These are phyloP conservation scores for Amaranthus palmeri DNA, from an alignment of 148 eudicot species.

Conservation along the genomic window DNA sequence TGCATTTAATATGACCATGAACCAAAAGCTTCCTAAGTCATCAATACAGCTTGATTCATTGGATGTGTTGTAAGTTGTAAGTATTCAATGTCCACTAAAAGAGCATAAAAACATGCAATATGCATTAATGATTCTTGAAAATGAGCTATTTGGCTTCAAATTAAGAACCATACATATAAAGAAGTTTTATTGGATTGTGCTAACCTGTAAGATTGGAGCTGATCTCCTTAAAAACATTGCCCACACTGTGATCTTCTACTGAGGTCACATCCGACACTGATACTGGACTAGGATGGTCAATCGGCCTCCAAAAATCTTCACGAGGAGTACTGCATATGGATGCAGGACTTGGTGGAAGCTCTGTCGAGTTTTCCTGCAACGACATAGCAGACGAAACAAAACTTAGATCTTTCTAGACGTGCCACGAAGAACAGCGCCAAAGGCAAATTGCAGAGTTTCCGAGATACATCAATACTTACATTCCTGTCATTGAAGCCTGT, in stretches of 20 bases:
- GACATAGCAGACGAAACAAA: slow-evolving; percentile 15
- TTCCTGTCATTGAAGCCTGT: slow-evolving; percentile 44
- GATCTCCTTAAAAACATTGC: slow-evolving; percentile 66
- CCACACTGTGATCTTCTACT: slow-evolving; percentile 54
- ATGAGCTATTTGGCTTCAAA: background rate
- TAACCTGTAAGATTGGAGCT: slow-evolving; percentile 82
- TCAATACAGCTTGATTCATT: background rate
- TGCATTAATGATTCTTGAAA: background rate
- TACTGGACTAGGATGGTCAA: slow-evolving; percentile 54
- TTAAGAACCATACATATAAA: background rate
- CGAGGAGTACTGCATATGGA: slow-evolving; percentile 72
- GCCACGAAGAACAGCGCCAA: background rate
- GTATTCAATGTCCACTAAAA: background rate
- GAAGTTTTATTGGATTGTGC: background rate
- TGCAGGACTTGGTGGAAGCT: slow-evolving; percentile 99
- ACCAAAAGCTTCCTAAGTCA: background rate
- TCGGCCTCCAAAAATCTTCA: slow-evolving; percentile 74
- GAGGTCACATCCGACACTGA: slow-evolving; percentile 62
- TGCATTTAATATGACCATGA: background rate
- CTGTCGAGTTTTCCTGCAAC: slow-evolving; percentile 76
- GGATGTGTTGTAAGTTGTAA: background rate
- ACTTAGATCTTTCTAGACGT: slow-evolving; percentile 1
- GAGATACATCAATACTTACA: slow-evolving; percentile 43
- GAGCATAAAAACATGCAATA: background rate
- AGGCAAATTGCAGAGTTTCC: background rate